Conservation (phyloP, 2,329 filamentous ascomycete species). For the Annulohypoxylon truncatum region DNA sequence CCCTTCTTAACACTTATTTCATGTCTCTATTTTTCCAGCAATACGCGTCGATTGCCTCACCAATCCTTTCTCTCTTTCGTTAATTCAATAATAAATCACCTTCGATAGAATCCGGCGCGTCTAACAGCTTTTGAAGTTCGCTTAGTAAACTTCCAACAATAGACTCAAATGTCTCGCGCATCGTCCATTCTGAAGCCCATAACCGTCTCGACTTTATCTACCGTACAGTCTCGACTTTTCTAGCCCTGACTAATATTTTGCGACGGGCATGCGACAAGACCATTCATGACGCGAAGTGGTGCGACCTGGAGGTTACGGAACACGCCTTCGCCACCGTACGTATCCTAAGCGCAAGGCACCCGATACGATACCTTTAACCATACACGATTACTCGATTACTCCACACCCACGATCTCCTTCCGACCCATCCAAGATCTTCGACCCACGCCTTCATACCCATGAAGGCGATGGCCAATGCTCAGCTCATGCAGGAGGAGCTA, state of each 20-base stretch:
- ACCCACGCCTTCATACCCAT: not conserved
- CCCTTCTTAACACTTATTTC: constrained; percentile 8
- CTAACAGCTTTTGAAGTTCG: constrained; percentile 4
- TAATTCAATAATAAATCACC: constrained; percentile 10
- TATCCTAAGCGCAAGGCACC: constrained; percentile 16
- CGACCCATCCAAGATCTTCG: not conserved
- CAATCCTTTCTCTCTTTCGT: not conserved
- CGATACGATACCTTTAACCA: not conserved
- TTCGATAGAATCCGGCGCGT: constrained; percentile 25
- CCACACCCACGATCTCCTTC: not conserved
- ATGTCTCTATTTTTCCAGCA: constrained; percentile 3
- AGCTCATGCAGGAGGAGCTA: constrained; percentile 68
- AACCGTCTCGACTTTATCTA: not conserved
- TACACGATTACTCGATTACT: constrained; percentile 1
- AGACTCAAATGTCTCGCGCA: constrained; percentile 41
- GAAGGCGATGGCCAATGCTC: constrained; percentile 60
- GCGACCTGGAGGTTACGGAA: constrained; percentile 38
- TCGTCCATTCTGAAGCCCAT: constrained; percentile 19
- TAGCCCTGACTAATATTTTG: not conserved
- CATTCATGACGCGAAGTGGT: constrained; percentile 40
- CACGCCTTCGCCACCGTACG: constrained; percentile 21
- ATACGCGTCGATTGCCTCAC: constrained; percentile 38
- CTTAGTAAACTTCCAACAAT: constrained; percentile 22
- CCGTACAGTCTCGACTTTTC: not conserved
- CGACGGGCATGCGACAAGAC: constrained; percentile 39